Evolutionary conservation across 2,329 filamentous ascomycete species (phyloP).

Genomic region (Xylogone sp.): DNA sequence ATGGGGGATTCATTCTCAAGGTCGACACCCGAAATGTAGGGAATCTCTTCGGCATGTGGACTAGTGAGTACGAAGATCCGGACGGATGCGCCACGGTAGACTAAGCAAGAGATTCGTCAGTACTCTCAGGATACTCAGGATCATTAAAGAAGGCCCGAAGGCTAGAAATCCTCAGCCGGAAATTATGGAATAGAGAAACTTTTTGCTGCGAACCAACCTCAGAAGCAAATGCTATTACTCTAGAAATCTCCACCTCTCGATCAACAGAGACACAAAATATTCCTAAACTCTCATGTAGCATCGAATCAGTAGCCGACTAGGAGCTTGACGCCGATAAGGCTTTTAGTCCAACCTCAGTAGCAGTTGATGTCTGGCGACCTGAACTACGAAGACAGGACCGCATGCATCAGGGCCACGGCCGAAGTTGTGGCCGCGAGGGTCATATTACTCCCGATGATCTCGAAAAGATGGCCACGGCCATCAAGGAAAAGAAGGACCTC

Average conservation of each 20-base stretch:
- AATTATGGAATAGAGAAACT: slow-evolving; percentile 90
- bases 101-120: slow-evolving; percentile 41
- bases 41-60: slow-evolving; percentile 96
- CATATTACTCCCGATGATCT: slow-evolving; percentile 89
- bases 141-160: slow-evolving; percentile 90
- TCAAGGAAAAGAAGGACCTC: slow-evolving; percentile 76
- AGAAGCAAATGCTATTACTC: slow-evolving; percentile 41
- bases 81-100: slow-evolving; percentile 9
- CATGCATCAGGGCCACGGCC: slow-evolving; percentile 47
- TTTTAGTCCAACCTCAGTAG: slow-evolving; percentile 43
- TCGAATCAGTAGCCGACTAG: slow-evolving; percentile 70
- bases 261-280: slow-evolving; percentile 40
- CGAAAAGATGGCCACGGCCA: slow-evolving; percentile 90
- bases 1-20: slow-evolving; percentile 87
- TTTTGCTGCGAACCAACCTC: slow-evolving; percentile 74
- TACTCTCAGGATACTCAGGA: slow-evolving; percentile 91
- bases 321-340: slow-evolving; percentile 45
- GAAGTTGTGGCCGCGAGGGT: slow-evolving; percentile 71
- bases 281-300: slow-evolving; percentile 72
- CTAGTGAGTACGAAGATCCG: slow-evolving; percentile 56
- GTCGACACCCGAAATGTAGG: slow-evolving; percentile 91
- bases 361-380: slow-evolving; percentile 60
- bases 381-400: slow-evolving; percentile 70
- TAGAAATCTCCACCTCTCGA: slow-evolving; percentile 31
- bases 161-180: slow-evolving; percentile 93